Percentiles rank a stretch among this genome's conserved stretches.
Conservation (phyloP, 1,139 yeast genomes). For the Saccharomyces pastorianus region DNA sequence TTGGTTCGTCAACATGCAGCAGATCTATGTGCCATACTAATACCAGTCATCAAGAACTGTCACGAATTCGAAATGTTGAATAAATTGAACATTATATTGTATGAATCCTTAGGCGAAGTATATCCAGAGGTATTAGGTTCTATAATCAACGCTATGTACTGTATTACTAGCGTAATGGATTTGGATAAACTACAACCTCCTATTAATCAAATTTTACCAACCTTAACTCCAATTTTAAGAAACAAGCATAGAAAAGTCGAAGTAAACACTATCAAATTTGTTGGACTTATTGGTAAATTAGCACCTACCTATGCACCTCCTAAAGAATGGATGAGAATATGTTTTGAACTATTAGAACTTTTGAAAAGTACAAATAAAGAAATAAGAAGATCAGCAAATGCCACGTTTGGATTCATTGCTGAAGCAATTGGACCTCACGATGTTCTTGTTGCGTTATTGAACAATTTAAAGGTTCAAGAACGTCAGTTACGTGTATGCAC, state of each 20-base stretch:
- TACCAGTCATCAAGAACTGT: slow-evolving; percentile 62
- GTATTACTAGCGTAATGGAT: slow-evolving; percentile 46
- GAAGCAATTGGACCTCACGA: slow-evolving; percentile 95
- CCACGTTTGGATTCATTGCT: slow-evolving; percentile 86
- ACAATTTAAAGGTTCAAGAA: slow-evolving; percentile 84
- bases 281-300: slow-evolving; percentile 74
- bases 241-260: slow-evolving; percentile 91
- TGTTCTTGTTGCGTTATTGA: slow-evolving; percentile 74
- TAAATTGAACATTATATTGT: slow-evolving; percentile 67
- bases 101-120: slow-evolving; percentile 90
- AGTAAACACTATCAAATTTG: slow-evolving; percentile 68
- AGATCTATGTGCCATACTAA: slow-evolving; percentile 59
- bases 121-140: slow-evolving; percentile 92
- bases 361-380: slow-evolving; percentile 75
- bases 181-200: slow-evolving; percentile 53
- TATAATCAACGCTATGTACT: slow-evolving; percentile 59
- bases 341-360: slow-evolving; percentile 85
- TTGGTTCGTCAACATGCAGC: slow-evolving; percentile 82
- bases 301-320: slow-evolving; percentile 87
- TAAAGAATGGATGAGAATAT: slow-evolving; percentile 95
- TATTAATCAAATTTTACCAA: slow-evolving; percentile 71
- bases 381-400: slow-evolving; percentile 78
- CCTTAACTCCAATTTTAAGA: slow-evolving; percentile 83
- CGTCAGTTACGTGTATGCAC: slow-evolving; percentile 95
- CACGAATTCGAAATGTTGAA: slow-evolving; percentile 55